Percentiles rank a stretch among this genome's conserved stretches.
Conservation (phyloP, 345 rosid species). For the Eucalyptus marginata region DNA sequence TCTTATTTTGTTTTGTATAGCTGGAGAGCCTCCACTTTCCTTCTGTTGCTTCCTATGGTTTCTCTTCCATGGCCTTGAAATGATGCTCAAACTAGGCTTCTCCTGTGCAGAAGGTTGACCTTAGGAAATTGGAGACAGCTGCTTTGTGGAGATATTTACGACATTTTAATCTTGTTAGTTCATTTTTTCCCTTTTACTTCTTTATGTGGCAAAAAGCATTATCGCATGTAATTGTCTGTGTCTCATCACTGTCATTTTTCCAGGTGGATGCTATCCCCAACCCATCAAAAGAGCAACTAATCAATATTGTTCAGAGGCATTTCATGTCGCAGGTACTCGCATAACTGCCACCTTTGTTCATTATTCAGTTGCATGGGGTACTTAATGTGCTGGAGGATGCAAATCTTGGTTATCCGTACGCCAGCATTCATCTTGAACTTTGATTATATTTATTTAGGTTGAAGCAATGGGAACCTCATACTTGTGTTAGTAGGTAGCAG, state of each 20-base stretch:
- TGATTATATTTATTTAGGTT: neutral
- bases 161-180: conserved; percentile 86
- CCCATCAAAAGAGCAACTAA: conserved; percentile 78
- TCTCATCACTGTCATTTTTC: neutral
- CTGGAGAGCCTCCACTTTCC: neutral
- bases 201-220: neutral
- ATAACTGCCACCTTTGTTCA: neutral
- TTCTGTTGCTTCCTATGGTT: neutral
- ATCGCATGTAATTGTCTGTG: neutral
- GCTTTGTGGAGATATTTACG: conserved; percentile 83
- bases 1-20: neutral
- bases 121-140: conserved; percentile 83
- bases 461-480: neutral
- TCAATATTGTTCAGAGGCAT: conserved; percentile 79
- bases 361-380: neutral
- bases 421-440: neutral
- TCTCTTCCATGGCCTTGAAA: neutral
- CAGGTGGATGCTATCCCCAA: conserved; percentile 77
- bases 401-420: neutral
- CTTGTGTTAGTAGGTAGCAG: neutral
- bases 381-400: neutral
- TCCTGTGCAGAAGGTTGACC: conserved; percentile 64
- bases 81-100: neutral
- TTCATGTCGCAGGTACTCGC: conserved; percentile 82
- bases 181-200: neutral